These are phyloP conservation scores for Trifolium repens DNA, from an alignment of 306 rosid species.

Conservation along the genomic window DNA sequence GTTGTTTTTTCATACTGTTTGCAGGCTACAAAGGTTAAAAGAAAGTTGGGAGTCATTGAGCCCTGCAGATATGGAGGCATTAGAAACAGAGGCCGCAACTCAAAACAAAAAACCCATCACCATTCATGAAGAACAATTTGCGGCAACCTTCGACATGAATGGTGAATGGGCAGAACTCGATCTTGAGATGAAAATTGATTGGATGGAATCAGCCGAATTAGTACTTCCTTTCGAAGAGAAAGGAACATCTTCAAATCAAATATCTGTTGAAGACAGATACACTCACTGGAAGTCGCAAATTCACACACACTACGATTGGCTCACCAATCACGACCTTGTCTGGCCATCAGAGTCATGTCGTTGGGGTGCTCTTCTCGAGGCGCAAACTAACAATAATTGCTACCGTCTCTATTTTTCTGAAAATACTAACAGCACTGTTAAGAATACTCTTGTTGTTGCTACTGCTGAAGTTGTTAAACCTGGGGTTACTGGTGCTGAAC, in stretches of 20 bases:
- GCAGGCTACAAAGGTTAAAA: too few relatives aligned
- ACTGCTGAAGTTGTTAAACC: conserved; percentile 87
- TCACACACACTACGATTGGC: conserved; percentile 92
- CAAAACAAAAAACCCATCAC: too few relatives aligned
- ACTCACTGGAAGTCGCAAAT: conserved; percentile 86
- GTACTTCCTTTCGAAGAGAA: not conserved
- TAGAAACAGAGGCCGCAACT: too few relatives aligned
- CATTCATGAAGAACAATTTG: too few relatives aligned
- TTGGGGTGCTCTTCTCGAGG: conserved; percentile 92
- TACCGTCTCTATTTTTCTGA: conserved; percentile 93
- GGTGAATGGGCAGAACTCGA: too few relatives aligned
- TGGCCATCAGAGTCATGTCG: conserved; percentile 95
- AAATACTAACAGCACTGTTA: conserved; percentile 93
- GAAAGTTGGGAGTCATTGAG: too few relatives aligned
- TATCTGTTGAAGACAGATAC: conserved; percentile 66
- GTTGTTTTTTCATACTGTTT: too few relatives aligned
- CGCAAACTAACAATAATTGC: conserved; percentile 82
- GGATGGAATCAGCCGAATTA: too few relatives aligned
- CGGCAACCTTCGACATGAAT: too few relatives aligned
- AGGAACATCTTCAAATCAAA: not conserved
- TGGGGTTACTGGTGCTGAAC: conserved; percentile 94
- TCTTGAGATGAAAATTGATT: too few relatives aligned
- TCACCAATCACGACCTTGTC: conserved; percentile 91
- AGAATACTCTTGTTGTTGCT: conserved; percentile 89
- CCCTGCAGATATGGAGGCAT: too few relatives aligned